Percentiles rank a stretch among this genome's conserved stretches.
Evolutionary conservation across 192 early-diverging fungal genomes (phyloP).

Genomic region (Globomyces pollinis-pini): DNA sequence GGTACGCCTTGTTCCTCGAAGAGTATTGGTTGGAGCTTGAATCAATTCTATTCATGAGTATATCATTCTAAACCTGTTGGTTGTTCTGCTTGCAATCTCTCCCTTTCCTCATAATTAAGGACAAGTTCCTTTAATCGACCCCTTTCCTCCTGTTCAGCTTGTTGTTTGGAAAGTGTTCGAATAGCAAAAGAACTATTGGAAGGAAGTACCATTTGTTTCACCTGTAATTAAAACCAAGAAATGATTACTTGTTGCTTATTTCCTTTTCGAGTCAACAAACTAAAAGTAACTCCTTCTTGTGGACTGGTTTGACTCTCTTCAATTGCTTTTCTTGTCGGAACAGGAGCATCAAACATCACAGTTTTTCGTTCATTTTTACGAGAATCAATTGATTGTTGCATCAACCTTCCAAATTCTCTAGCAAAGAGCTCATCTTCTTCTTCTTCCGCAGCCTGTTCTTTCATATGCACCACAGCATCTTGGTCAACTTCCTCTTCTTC

Average conservation of each 20-base stretch:
- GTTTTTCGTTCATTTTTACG: conserved; percentile 73
- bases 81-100: conserved; percentile 24
- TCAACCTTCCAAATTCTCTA: conserved; percentile 78
- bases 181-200: conserved; percentile 74
- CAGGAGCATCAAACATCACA: conserved; percentile 76
- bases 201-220: conserved; percentile 70
- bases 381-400: conserved; percentile 82
- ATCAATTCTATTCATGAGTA: neutral
- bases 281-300: conserved; percentile 62
- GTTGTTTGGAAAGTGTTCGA: conserved; percentile 74
- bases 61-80: neutral
- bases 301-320: conserved; percentile 13
- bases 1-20: too few species aligned
- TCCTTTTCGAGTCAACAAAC: conserved; percentile 74
- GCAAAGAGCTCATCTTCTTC: conserved; percentile 82
- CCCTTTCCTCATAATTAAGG: conserved; percentile 80
- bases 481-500: conserved; percentile 38
- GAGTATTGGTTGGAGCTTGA: neutral
- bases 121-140: conserved; percentile 87
- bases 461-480: conserved; percentile 65
- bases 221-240: conserved; percentile 25
- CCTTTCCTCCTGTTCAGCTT: conserved; percentile 81
- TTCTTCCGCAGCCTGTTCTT: conserved; percentile 47
- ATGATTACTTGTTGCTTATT: conserved; percentile 68
- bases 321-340: conserved; percentile 54